Base-by-base conservation (phyloP, 306 rosid species). In the Castanospermum australe region DNA sequence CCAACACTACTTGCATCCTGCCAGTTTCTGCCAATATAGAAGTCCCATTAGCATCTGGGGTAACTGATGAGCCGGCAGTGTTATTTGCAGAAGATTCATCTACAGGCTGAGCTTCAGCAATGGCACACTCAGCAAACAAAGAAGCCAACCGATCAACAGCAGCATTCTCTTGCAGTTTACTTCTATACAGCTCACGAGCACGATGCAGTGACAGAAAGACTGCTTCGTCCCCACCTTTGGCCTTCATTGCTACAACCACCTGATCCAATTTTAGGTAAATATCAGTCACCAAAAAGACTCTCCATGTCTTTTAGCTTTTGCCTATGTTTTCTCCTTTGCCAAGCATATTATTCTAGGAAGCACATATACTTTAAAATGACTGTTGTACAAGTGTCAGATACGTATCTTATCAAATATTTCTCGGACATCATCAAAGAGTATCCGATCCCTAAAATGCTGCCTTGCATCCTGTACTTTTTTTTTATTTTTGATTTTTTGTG, bases 91-190 rank as follows among this genome's bases (percentile, higher is more conserved):
- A 75, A 35, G 82, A 79, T 82, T 88, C 92, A 8, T 52, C 45
- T 75, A 24, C 65, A 54, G 98, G 98, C 60, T 88, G 92, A 44
- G 88, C 96, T 84, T 93, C 98, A 8, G 94, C 98, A 70, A 96
- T 93, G 61, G 94, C 99, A 81, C 99, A 93, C 90, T 93, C 99
- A 0, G 99, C 94, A 86, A 96, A 96, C 86, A 96, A 82, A 63
- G 94, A 91, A 61, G 99, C 98, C 66, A 96, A 87, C 77, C 91
- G 96, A 88, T 96, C 96, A 24, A 62, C 92, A 9, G 87, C 94
- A 32, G 90, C 79, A 65, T 80, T 91, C 79, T 85, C 97, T 68
- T 81, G 97, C 81, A 96, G 75, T 83, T 88, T 86, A 73, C 79
- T 87, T 88, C 84, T 84, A 75, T 96, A 93, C 30, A 83, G 71